Base-by-base conservation (phyloP, 2,329 filamentous ascomycete genomes). In the Monosporascus sp. region DNA sequence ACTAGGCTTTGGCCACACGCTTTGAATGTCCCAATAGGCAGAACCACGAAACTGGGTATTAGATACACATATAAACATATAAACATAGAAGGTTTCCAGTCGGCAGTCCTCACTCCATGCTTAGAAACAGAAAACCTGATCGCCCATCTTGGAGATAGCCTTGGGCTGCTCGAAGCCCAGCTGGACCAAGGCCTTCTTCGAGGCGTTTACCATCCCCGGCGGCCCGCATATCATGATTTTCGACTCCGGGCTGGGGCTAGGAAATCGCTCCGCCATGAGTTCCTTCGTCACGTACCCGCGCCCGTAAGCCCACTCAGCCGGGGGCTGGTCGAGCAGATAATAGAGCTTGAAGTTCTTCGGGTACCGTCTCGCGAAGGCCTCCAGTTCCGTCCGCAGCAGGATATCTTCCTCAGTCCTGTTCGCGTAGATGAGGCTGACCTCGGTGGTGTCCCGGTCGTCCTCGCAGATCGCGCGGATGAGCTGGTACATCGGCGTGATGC, bases 391-490 rank as follows among this genome's bases (percentile, higher is more conserved):
- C 0, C 80, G 70, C 17, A 86, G 67, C 7, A 87, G 64, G 51
- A 87, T 86, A 56, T 86, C 84, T 2, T 71, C 72, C 57, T 84
- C 81, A 0, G 72, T 73, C 1, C 76, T 72, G 65, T 84, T 86
- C 31, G 80, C 83, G 54, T 84, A 85, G 31, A 86, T 65, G 5
- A 86, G 68, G 45, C 71, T 78, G 42, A 85, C 65, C 56, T 80
- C 67, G 0, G 84, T 86, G 1, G 70, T 72, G 55, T 86, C 84
- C 6, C 66, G 68, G n/a, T 76, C 70, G 51, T 85, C 78, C 60
- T 85, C 82, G 60, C 81, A 83, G 52, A 86, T 83, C 44, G 81
- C 81, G 4, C 82, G 77, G 60, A 86, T 84, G 6, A 86, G 66
- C 61, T 86, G 82, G 63, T 75, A 82, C 76, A 83, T 80, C 3